These are phyloP conservation scores for Mycena citricolor DNA, from an alignment of 1,284 basidiomycete genomes.

Conservation along the genomic window DNA sequence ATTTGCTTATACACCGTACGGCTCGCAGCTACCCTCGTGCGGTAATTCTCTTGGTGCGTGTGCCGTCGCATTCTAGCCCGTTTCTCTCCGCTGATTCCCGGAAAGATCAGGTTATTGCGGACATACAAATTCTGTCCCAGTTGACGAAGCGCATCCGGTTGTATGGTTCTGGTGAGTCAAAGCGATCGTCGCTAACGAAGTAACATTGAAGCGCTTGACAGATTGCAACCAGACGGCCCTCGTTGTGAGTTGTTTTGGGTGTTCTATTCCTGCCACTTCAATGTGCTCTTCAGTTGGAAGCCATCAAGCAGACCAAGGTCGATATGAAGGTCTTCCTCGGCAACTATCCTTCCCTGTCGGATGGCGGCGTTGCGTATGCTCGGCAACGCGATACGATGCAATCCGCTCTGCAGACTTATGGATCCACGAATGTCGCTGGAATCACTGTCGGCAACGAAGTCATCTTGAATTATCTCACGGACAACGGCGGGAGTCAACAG, in stretches of 20 bases:
- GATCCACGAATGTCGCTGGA: constrained; percentile 61
- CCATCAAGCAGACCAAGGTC: constrained; percentile 81
- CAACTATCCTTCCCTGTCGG: constrained; percentile 57
- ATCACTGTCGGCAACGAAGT: constrained; percentile 69
- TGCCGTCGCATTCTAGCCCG: background rate
- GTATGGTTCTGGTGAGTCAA: constrained; percentile 19
- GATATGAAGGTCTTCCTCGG: constrained; percentile 74
- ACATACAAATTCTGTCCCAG: constrained; percentile 53
- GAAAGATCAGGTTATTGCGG: constrained; percentile 29
- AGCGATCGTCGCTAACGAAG: background rate
- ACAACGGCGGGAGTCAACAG: constrained; percentile 29
- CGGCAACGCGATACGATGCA: constrained; percentile 25
- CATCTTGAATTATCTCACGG: constrained; percentile 56
- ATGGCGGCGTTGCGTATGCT: constrained; percentile 37
- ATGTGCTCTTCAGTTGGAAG: constrained; percentile 52
- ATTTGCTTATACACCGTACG: constrained; percentile 71
- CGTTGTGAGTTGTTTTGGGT: constrained; percentile 23
- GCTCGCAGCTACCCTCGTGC: constrained; percentile 51
- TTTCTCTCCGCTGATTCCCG: constrained; percentile 10
- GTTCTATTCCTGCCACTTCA: background rate
- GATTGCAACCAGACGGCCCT: constrained; percentile 27
- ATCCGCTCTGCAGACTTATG: constrained; percentile 21
- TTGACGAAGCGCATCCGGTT: constrained; percentile 32
- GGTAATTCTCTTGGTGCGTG: constrained; percentile 46
- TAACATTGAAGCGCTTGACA: constrained; percentile 1